Conservation (phyloP, 306 rosid species). For the Lathyrus oleraceus region DNA sequence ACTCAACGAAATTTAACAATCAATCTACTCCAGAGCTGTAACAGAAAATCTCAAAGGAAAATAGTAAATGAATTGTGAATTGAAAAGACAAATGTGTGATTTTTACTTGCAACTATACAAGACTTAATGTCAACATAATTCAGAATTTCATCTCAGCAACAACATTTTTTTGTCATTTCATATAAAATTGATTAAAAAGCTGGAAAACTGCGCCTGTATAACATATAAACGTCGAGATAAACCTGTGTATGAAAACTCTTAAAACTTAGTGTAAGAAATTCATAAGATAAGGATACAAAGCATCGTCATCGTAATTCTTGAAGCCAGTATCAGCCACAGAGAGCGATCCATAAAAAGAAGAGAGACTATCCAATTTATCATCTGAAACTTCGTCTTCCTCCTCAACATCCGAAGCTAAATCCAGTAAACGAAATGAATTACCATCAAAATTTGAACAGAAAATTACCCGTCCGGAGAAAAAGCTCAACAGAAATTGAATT, state of each 20-base stretch:
- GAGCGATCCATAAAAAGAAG: constrained; percentile 44
- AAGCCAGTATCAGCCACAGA: constrained; percentile 38
- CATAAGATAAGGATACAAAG: constrained; percentile 54
- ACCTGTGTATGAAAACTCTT: not conserved
- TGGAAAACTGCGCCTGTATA: not conserved
- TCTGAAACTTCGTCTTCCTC: constrained; percentile 52
- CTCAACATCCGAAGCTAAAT: constrained; percentile 49
- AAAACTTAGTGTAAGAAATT: not conserved
- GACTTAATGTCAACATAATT: not conserved
- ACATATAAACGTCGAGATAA: not conserved
- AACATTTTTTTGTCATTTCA: not conserved
- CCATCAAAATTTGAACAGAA: constrained; percentile 4
- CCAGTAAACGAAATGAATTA: not conserved
- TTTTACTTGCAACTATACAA: not conserved
- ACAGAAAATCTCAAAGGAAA: not conserved
- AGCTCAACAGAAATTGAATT: not conserved
- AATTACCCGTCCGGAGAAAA: not conserved
- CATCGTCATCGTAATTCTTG: constrained; percentile 58
- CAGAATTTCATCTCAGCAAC: constrained; percentile 7
- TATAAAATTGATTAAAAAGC: not conserved
- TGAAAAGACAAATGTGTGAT: not conserved
- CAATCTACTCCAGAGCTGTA: not conserved
- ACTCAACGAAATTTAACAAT: not conserved
- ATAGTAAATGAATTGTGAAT: not conserved
- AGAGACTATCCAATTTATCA: constrained; percentile 30